Base-by-base conservation (phyloP, 805 yeast species). In the Lipomyces yamanashiensis region DNA sequence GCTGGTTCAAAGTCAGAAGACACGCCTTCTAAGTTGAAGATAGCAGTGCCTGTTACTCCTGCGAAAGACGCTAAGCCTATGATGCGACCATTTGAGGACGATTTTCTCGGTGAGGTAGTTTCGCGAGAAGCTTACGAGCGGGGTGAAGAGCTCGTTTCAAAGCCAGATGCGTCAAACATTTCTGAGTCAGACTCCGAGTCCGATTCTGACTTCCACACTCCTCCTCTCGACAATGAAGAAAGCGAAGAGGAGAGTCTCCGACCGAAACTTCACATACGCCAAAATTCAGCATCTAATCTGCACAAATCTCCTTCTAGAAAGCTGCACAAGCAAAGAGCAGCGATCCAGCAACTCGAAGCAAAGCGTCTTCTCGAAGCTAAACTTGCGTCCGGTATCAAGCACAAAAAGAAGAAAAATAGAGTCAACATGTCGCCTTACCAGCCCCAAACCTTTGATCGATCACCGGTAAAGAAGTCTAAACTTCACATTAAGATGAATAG, bases 41-140 rank as follows among this genome's bases (percentile, higher is more conserved):
- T 33, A 10, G 28, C 5, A 3, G n/a, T 49, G 49, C 36, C 48
- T 2, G 23, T 52, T 17, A 21, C 37, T 37, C 19, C 39, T 40
- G 39, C 19, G 47, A 9, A 41, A 1, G 39, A 17, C 5, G n/a
- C 36, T 17, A 53, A 36, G 41, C 48, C 43, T 33, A 23, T 34
- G 17, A 17, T 34, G 12, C 17, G 47, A 15, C 41, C 17, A 28
- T 54, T 49, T 21, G 63, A 61, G 15, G 59, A 59, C 36, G 64
- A 47, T 9, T 45, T 41, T 23, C 28, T 62, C 19, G 65, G 65
- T 6, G 65, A 62, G 21, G 55, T 54, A 2, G 21, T 62, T 28
- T 62, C 62, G n/a, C 56, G 65, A 41, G 62, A 62, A 10, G 62
- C 50, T 23, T 58, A 36, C 41, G 62, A 62, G 37, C 55, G 50